Percentiles rank a stretch among this genome's conserved stretches.
These are phyloP conservation scores for Claviceps sp. DNA, from an alignment of 2,329 filamentous ascomycete genomes.

Conservation along the genomic window DNA sequence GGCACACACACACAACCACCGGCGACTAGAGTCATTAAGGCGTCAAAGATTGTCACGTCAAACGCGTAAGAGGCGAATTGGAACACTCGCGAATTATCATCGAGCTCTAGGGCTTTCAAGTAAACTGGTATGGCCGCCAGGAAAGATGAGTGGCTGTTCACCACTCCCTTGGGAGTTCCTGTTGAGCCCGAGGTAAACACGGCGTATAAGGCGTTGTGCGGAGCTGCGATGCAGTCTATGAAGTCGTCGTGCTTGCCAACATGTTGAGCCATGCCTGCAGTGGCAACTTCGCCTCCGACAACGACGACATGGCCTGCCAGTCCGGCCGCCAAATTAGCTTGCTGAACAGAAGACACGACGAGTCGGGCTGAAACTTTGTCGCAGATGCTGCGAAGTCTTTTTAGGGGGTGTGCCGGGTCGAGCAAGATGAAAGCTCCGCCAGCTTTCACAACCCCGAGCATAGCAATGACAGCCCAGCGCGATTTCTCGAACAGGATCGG, in stretches of 20 bases:
- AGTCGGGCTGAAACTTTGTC: background rate
- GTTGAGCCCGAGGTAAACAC: background rate
- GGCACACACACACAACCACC: slow-evolving; percentile 11
- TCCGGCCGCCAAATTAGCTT: background rate
- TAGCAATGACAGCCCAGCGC: slow-evolving; percentile 2
- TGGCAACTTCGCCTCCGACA: background rate
- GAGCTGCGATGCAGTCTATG: background rate
- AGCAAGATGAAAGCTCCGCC: slow-evolving; percentile 1
- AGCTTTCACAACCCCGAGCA: slow-evolving; percentile 3
- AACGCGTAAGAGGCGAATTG: slow-evolving; percentile 12
- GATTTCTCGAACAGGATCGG: slow-evolving; percentile 6
- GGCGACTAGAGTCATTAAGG: slow-evolving; percentile 8
- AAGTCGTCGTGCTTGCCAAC: background rate
- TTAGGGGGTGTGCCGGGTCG: slow-evolving; percentile 4
- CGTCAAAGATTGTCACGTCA: slow-evolving; percentile 9
- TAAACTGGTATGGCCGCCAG: background rate
- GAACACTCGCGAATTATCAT: background rate
- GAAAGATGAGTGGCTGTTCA: background rate
- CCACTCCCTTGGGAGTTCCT: background rate
- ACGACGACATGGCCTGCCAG: background rate
- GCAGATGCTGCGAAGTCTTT: background rate
- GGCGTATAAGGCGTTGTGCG: background rate
- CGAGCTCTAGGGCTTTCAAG: background rate
- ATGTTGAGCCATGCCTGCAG: background rate
- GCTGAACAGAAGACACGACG: background rate